A percentile compares a stretch with the other conserved stretches of the same genome.
Evolutionary conservation across 441 rosid species (phyloP).

Genomic region (Aleurites moluccanus): DNA sequence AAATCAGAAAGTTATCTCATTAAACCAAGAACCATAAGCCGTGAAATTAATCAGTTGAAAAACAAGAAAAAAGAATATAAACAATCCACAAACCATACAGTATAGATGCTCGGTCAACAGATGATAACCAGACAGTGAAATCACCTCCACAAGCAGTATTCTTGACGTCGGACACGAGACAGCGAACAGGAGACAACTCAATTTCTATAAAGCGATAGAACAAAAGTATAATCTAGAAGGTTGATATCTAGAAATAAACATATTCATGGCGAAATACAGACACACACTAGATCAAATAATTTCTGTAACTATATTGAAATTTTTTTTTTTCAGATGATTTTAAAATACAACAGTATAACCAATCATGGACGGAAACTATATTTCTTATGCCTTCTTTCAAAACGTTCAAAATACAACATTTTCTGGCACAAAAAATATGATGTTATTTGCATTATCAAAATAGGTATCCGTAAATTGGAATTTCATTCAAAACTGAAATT

Average conservation of each 20-base stretch:
- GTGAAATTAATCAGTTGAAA: slow-evolving; percentile 8
- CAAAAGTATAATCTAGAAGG: slow-evolving; percentile 14
- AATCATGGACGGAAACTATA: not conserved
- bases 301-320: not conserved
- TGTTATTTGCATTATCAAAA: not conserved
- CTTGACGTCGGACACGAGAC: slow-evolving; percentile 70
- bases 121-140: slow-evolving; percentile 89
- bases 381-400: not conserved
- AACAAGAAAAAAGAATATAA: slow-evolving; percentile 25
- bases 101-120: slow-evolving; percentile 89
- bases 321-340: not conserved
- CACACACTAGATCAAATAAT: not conserved
- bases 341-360: not conserved
- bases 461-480: not conserved
- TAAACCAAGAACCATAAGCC: slow-evolving; percentile 9
- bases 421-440: not conserved
- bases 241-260: not conserved
- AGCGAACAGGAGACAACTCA: slow-evolving; percentile 77
- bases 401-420: not conserved
- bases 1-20: slow-evolving; percentile 22
- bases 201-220: slow-evolving; percentile 44
- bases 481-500: slow-evolving; percentile 19
- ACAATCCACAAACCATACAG: slow-evolving; percentile 63
- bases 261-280: not conserved
- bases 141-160: slow-evolving; percentile 88